Evolutionary conservation across 352 stramenopile species (phyloP).

Genomic region (Phytophthora niederhauseri): DNA sequence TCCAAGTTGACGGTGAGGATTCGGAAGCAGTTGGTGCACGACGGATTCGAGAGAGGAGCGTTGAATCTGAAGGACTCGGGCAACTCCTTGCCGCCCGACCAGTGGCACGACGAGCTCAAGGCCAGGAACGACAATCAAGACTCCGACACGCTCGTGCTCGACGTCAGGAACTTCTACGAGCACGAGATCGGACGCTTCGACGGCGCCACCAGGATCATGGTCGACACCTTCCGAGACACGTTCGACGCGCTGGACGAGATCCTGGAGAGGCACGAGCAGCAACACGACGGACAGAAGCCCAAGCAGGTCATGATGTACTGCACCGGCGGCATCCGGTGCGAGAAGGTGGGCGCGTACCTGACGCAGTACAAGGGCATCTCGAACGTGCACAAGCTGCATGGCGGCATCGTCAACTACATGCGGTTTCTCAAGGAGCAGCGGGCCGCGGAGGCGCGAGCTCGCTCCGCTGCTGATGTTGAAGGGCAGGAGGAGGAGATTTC

Average conservation of each 20-base stretch:
- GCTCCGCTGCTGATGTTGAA: neutral
- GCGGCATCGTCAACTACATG: conserved; percentile 70
- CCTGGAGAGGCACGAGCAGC: conserved; percentile 34
- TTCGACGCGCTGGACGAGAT: conserved; percentile 60
- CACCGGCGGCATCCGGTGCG: conserved; percentile 67
- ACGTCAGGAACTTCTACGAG: conserved; percentile 66
- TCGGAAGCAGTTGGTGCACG: conserved; percentile 89
- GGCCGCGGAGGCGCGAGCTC: conserved; percentile 5
- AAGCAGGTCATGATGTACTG: conserved; percentile 69
- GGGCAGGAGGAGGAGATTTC: conserved; percentile 38
- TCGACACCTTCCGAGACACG: conserved; percentile 65
- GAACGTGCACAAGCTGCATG: conserved; percentile 61
- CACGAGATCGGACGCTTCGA: conserved; percentile 64
- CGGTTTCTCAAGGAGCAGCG: conserved; percentile 49
- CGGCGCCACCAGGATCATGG: conserved; percentile 58
- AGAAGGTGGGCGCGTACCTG: conserved; percentile 73
- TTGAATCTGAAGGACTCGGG: conserved; percentile 31
- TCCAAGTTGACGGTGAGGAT: conserved; percentile 91
- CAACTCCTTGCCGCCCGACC: conserved; percentile 3
- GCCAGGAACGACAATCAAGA: conserved; percentile 34
- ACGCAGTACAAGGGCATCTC: conserved; percentile 60
- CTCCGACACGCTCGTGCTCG: conserved; percentile 40
- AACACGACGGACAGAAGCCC: conserved; percentile 40
- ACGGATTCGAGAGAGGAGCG: conserved; percentile 63
- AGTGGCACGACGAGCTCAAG: conserved; percentile 52